phyloP scores from a whole-genome alignment of 78 protist species.

The Dictyostelium intermedium region DNA sequence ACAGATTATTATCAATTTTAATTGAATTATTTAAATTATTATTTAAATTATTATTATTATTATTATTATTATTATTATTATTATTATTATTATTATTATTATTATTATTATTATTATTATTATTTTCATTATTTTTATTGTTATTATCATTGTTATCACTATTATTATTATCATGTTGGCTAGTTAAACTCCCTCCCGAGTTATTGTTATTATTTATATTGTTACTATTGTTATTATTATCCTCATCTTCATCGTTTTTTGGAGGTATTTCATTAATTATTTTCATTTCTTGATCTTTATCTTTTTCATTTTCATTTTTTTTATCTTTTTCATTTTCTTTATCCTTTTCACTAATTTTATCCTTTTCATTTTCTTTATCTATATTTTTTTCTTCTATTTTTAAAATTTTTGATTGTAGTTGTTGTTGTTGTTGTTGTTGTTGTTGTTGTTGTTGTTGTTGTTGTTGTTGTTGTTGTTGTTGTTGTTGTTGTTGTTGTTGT shows the following conservation, averaged over 20 bases:
- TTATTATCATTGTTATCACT: neutral
- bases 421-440: neutral
- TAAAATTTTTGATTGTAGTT: neutral
- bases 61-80: neutral
- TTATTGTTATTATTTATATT: neutral
- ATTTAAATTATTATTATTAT: neutral
- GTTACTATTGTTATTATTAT: neutral
- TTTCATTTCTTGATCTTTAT: neutral
- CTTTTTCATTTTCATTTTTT: neutral
- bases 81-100: neutral
- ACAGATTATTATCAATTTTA: neutral
- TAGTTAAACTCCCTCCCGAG: conserved; percentile 2
- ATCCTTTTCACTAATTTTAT: neutral
- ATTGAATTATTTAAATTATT: neutral
- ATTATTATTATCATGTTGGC: neutral
- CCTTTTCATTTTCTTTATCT: neutral
- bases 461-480: neutral
- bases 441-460: neutral
- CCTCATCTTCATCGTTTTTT: neutral
- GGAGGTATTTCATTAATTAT: neutral
- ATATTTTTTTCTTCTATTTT: neutral
- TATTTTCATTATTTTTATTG: neutral
- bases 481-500: neutral
- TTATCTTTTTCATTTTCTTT: neutral
- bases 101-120: neutral